Conservation (phyloP, 2,329 filamentous ascomycete genomes). For the Cryphonectria nitschkei region DNA sequence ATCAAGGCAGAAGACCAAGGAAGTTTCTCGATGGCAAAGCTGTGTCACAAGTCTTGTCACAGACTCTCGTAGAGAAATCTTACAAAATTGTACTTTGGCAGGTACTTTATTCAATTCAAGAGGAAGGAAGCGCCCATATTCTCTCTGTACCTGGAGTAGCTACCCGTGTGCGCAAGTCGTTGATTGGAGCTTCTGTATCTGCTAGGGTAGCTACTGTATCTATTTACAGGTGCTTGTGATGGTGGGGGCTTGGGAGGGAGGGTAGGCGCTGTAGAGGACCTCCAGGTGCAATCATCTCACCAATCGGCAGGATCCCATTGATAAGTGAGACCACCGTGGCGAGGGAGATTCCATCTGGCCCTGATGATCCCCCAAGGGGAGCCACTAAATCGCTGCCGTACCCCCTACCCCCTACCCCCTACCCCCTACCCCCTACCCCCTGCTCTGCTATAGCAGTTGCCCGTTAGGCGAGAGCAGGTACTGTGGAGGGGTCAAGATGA, state of each 20-base stretch:
- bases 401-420: too few relatives aligned
- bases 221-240: background rate
- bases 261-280: background rate
- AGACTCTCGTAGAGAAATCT: too few relatives aligned
- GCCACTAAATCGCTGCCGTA: background rate
- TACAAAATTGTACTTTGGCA: too few relatives aligned
- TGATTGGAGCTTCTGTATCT: background rate
- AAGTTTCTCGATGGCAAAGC: background rate
- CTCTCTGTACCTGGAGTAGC: too few relatives aligned
- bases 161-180: too few relatives aligned
- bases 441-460: too few relatives aligned
- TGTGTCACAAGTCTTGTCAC: too few relatives aligned
- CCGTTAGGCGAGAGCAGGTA: background rate
- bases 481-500: background rate
- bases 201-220: background rate
- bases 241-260: background rate
- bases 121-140: too few relatives aligned
- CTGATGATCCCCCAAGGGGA: background rate
- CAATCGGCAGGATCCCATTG: constrained; percentile 23
- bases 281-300: background rate
- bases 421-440: too few relatives aligned
- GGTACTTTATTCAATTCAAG: too few relatives aligned
- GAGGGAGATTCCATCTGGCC: background rate
- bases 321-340: constrained; percentile 4
- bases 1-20: too few relatives aligned